Conservation (phyloP, 805 yeast species). For the Sugiyamaella mastotermitis region DNA sequence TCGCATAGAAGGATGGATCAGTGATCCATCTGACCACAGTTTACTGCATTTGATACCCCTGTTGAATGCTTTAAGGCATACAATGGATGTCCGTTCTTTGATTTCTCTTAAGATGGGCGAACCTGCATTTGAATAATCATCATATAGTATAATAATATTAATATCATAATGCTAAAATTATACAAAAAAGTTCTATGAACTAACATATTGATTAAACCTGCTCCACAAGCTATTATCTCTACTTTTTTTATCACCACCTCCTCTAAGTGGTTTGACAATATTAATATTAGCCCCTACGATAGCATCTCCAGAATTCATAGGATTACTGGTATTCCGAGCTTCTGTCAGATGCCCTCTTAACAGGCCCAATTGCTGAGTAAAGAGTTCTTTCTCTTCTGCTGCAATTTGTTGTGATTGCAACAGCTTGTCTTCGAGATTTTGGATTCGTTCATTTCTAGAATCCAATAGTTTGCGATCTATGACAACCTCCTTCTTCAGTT, state of each 20-base stretch:
- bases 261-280: conserved; percentile 58
- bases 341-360: conserved; percentile 16
- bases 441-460: conserved; percentile 51
- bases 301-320: background rate
- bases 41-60: conserved; percentile 77
- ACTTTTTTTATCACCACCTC: conserved; percentile 34
- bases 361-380: conserved; percentile 32
- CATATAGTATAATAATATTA: background rate
- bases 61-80: conserved; percentile 64
- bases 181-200: conserved; percentile 1
- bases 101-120: conserved; percentile 74
- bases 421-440: conserved; percentile 39
- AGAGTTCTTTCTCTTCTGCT: conserved; percentile 42
- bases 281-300: conserved; percentile 6
- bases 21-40: conserved; percentile 88
- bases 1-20: conserved; percentile 95
- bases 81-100: conserved; percentile 78
- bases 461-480: conserved; percentile 52
- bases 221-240: conserved; percentile 7
- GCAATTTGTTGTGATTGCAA: conserved; percentile 46
- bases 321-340: no score
- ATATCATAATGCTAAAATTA: background rate
- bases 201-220: conserved; percentile 11
- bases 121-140: conserved; percentile 37
- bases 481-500: conserved; percentile 49